Percentiles rank a stretch among this genome's conserved stretches.
phyloP scores from a whole-genome alignment of 2,329 filamentous ascomycete species.

The Massarina eburnea region DNA sequence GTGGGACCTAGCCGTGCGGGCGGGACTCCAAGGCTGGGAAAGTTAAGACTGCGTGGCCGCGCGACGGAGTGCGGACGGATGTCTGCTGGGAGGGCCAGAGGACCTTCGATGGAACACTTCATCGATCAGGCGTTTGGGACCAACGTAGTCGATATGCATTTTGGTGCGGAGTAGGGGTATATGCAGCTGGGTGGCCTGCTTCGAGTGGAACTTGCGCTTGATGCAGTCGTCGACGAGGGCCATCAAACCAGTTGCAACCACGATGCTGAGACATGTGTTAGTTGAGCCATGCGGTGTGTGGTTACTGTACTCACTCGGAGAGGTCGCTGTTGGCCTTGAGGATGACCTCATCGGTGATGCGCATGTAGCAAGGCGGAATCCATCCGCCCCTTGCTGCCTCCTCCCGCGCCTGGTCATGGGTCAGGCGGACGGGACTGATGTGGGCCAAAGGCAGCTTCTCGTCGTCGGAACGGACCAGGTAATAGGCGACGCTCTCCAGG shows the following conservation, averaged over 20 bases:
- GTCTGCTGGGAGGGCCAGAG: slow-evolving; percentile 24
- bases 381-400: slow-evolving; percentile 82
- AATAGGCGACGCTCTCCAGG: slow-evolving; percentile 70
- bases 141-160: slow-evolving; percentile 63
- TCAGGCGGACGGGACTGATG: slow-evolving; percentile 78
- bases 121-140: slow-evolving; percentile 63
- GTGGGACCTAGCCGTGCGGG: slow-evolving; percentile 12
- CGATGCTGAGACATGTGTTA: slow-evolving; percentile 61
- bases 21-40: slow-evolving; percentile 9
- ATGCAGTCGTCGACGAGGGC: slow-evolving; percentile 90
- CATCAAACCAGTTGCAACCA: slow-evolving; percentile 86
- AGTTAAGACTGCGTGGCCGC: slow-evolving; percentile 15
- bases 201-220: slow-evolving; percentile 70
- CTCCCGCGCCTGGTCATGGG: slow-evolving; percentile 67
- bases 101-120: slow-evolving; percentile 61
- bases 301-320: slow-evolving; percentile 70
- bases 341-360: slow-evolving; percentile 76
- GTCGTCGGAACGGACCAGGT: slow-evolving; percentile 70
- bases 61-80: slow-evolving; percentile 28
- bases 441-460: slow-evolving; percentile 70
- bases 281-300: slow-evolving; percentile 9
- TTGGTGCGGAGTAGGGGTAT: slow-evolving; percentile 56
- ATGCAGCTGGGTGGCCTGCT: slow-evolving; percentile 53
- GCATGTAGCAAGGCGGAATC: slow-evolving; percentile 88
- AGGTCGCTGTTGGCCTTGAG: slow-evolving; percentile 74